A percentile compares a stretch with the other conserved stretches of the same genome.
Evolutionary conservation across 352 stramenopile genomes (phyloP).

Genomic region (Pseudoperonospora humuli): DNA sequence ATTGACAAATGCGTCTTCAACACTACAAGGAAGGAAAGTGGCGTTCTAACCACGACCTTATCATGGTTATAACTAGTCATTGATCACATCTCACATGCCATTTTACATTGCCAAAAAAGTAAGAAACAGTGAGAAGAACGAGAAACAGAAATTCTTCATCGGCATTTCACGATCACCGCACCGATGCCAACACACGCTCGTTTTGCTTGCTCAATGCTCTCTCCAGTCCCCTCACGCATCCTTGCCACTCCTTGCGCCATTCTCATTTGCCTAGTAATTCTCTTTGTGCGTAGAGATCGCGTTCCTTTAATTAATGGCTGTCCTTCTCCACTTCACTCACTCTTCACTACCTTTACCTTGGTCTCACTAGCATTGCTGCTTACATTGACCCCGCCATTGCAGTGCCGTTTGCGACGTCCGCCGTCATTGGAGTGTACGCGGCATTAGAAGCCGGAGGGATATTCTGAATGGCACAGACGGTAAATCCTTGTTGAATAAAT

Average conservation of each 20-base stretch:
- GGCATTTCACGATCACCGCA: constrained; percentile 20
- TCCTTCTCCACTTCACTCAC: constrained; percentile 5
- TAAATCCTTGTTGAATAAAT: background rate
- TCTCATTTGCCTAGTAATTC: background rate
- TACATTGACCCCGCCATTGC: constrained; percentile 72
- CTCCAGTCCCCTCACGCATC: background rate
- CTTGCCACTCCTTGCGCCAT: constrained; percentile 5
- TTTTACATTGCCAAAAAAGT: constrained; percentile 21
- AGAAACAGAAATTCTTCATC: constrained; percentile 23
- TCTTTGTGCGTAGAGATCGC: background rate
- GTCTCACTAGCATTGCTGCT: constrained; percentile 1
- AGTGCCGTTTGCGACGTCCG: constrained; percentile 59
- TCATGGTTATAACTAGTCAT: too few species aligned
- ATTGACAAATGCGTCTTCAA: too few species aligned
- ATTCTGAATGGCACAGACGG: constrained; percentile 26
- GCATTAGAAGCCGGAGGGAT: constrained; percentile 57
- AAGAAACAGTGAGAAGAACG: constrained; percentile 9
- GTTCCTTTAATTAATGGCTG: constrained; percentile 2
- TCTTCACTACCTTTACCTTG: constrained; percentile 3
- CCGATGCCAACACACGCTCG: constrained; percentile 25
- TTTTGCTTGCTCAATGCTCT: constrained; percentile 13
- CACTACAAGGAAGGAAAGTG: too few species aligned
- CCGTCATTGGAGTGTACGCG: constrained; percentile 57
- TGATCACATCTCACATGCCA: constrained; percentile 19
- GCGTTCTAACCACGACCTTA: too few species aligned